phyloP scores from a whole-genome alignment of 257 asterid species.

The Ilex asprella region DNA sequence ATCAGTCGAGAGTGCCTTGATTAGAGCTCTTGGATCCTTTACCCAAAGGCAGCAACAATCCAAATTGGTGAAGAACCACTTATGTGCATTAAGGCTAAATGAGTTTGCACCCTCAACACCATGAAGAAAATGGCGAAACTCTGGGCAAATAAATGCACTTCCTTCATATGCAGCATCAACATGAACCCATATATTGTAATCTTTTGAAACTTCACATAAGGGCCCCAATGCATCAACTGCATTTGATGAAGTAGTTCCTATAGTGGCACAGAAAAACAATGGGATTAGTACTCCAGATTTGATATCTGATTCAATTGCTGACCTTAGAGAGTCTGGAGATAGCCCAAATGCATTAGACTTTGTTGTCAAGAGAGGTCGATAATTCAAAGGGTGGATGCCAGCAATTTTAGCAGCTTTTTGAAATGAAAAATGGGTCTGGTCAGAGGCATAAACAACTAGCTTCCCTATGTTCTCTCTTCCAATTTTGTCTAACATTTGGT shows the following conservation, averaged over 20 bases:
- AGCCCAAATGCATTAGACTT: neutral
- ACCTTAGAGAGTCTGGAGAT: neutral
- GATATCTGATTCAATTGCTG: neutral
- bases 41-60: neutral
- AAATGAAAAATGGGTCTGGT: neutral
- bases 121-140: neutral
- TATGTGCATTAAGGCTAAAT: neutral
- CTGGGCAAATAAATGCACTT: too few species aligned
- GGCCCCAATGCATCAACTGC: too few species aligned
- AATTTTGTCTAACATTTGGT: too few species aligned
- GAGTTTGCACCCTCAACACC: neutral
- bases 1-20: too few species aligned
- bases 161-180: too few species aligned
- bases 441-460: too few species aligned
- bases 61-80: neutral
- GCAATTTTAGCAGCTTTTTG: neutral
- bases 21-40: neutral
- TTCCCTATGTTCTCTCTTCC: too few species aligned
- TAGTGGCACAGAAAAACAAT: too few species aligned
- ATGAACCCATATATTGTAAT: too few species aligned
- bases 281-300: neutral
- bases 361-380: neutral
- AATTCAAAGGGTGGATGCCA: neutral
- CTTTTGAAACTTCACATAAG: too few species aligned
- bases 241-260: too few species aligned